Evolutionary conservation across 306 rosid genomes (phyloP).

Genomic region (Cucumis melo): DNA sequence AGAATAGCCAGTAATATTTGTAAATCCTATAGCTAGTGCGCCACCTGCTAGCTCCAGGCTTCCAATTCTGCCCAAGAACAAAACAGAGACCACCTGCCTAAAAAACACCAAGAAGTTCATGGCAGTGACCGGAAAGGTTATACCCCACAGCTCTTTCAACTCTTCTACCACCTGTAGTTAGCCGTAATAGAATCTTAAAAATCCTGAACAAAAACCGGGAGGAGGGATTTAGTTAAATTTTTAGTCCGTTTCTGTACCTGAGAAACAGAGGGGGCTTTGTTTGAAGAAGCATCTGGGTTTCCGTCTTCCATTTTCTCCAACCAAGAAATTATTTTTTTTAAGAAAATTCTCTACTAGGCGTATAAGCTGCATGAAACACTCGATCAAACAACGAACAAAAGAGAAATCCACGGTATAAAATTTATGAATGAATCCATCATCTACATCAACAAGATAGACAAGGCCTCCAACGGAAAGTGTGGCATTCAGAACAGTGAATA

Average conservation of each 20-base stretch:
- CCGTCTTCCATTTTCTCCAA: conserved; percentile 27
- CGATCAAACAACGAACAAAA: conserved; percentile 35
- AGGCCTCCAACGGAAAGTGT: neutral
- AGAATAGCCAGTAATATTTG: conserved; percentile 97
- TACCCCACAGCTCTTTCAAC: conserved; percentile 58
- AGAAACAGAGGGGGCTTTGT: conserved; percentile 43
- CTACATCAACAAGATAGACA: neutral
- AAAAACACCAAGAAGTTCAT: conserved; percentile 62
- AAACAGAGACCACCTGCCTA: conserved; percentile 59
- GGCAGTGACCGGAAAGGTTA: conserved; percentile 68
- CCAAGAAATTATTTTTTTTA: neutral
- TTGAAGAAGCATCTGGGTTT: conserved; percentile 34
- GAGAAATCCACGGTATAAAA: neutral
- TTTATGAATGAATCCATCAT: neutral
- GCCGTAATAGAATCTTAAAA: neutral
- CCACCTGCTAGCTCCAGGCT: conserved; percentile 94
- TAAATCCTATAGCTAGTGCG: conserved; percentile 86
- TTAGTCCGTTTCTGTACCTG: conserved; percentile 35
- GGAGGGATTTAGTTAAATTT: neutral
- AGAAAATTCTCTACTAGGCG: neutral
- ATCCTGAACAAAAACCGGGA: neutral
- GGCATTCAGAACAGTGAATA: neutral
- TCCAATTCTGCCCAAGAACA: conserved; percentile 70
- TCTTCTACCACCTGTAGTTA: conserved; percentile 51
- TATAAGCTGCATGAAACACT: conserved; percentile 9